Conservation (phyloP, 73 alveolate genomes). For the Durusdinium trenchii region DNA sequence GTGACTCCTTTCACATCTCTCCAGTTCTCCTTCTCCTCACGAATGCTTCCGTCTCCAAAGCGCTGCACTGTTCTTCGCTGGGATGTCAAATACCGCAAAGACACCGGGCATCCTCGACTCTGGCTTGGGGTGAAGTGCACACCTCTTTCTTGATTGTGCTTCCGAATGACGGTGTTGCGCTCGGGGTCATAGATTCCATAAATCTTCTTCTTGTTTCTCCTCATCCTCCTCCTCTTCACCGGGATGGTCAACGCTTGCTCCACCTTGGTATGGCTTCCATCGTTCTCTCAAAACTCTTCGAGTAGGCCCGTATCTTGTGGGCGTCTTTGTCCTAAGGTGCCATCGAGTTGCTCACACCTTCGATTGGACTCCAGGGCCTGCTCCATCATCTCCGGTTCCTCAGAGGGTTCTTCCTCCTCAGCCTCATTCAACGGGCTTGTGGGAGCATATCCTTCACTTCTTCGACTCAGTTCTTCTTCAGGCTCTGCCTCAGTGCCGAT, state of each 20-base stretch:
- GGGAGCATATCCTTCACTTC: too few species aligned
- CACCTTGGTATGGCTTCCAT: too few species aligned
- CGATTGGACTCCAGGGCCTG: too few species aligned
- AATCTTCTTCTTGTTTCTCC: neutral
- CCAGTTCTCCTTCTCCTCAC: neutral
- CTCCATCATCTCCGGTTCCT: too few species aligned
- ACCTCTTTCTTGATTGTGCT: neutral
- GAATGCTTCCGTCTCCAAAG: neutral
- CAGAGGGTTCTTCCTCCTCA: too few species aligned
- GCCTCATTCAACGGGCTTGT: too few species aligned
- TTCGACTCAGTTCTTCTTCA: neutral
- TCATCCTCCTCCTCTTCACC: neutral
- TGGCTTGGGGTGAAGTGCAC: neutral
- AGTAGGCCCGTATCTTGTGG: too few species aligned
- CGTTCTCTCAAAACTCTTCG: too few species aligned
- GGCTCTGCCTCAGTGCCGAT: neutral
- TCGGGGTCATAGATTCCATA: neutral
- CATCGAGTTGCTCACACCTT: too few species aligned
- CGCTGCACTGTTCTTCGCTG: neutral
- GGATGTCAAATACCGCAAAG: neutral
- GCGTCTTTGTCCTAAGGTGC: too few species aligned
- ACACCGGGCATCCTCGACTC: neutral
- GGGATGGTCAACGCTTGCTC: too few species aligned
- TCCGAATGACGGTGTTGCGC: neutral
- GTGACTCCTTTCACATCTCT: neutral